Percentiles rank a stretch among this genome's conserved stretches.
These are phyloP conservation scores for Scleroderma citrinum DNA, from an alignment of 768 basidiomycete genomes.

Conservation along the genomic window DNA sequence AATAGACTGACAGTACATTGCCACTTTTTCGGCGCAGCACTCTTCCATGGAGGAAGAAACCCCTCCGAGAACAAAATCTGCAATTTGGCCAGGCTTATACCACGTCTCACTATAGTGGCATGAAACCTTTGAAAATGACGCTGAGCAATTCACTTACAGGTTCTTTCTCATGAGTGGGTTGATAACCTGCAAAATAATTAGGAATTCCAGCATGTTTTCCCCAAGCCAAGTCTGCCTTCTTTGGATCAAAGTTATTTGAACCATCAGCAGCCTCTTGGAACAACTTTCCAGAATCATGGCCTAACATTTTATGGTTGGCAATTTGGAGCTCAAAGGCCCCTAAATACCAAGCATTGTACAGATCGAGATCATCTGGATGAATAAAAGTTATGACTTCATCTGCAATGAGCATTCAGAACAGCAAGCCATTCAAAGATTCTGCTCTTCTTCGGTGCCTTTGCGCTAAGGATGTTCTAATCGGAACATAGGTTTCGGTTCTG, in stretches of 20 bases:
- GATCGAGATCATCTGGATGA: slow-evolving; percentile 66
- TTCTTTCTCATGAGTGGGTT: slow-evolving; percentile 77
- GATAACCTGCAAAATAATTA: slow-evolving; percentile 45
- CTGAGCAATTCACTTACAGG: slow-evolving; percentile 40
- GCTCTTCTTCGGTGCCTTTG: slow-evolving; percentile 72
- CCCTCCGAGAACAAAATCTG: slow-evolving; percentile 77
- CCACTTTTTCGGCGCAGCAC: slow-evolving; percentile 87
- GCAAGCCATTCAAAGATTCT: not conserved
- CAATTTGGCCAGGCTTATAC: slow-evolving; percentile 86
- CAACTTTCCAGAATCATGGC: slow-evolving; percentile 80
- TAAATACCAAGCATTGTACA: slow-evolving; percentile 75
- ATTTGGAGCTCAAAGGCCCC: slow-evolving; percentile 83
- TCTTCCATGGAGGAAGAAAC: slow-evolving; percentile 91
- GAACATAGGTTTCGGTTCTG: not conserved
- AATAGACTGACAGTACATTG: slow-evolving; percentile 58
- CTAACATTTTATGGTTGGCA: slow-evolving; percentile 84
- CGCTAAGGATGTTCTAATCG: slow-evolving; percentile 73
- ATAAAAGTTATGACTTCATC: slow-evolving; percentile 80
- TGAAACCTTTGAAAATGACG: not conserved
- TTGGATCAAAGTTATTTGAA: slow-evolving; percentile 74
- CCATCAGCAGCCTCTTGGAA: slow-evolving; percentile 76
- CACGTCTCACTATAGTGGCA: slow-evolving; percentile 53
- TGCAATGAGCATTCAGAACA: slow-evolving; percentile 18
- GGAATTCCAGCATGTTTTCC: not conserved
- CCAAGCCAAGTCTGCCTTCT: slow-evolving; percentile 35